Conservation (phyloP, 768 basidiomycete species). For the Rhodotorula graminis region DNA sequence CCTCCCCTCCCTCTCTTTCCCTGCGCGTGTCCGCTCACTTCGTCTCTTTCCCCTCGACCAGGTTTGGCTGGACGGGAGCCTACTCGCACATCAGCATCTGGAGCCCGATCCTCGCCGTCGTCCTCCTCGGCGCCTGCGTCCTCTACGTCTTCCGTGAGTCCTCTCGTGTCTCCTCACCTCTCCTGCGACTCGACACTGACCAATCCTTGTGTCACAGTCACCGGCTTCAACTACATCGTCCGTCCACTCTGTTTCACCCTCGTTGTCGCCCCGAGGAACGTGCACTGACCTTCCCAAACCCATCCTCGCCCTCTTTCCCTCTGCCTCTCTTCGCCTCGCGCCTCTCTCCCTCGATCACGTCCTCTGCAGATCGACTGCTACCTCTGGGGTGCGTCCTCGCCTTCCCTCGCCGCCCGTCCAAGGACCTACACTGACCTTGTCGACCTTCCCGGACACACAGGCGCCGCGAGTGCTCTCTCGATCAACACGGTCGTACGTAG, state of each 20-base stretch:
- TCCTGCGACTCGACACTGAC: too few relatives aligned
- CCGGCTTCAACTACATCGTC: slow-evolving; percentile 39
- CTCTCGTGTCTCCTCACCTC: too few relatives aligned
- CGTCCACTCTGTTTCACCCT: background rate
- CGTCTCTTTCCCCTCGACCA: too few relatives aligned
- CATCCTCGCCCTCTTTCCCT: background rate
- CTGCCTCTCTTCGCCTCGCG: background rate
- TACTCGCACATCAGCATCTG: slow-evolving; percentile 20
- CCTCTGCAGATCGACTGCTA: slow-evolving; percentile 11
- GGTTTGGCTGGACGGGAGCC: slow-evolving; percentile 37
- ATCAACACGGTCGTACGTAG: slow-evolving; percentile 42
- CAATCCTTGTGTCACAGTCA: background rate
- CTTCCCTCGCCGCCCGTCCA: background rate
- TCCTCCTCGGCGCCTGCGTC: slow-evolving; percentile 33
- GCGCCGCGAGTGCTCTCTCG: slow-evolving; percentile 41
- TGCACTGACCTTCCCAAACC: background rate
- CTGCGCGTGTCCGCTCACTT: too few relatives aligned
- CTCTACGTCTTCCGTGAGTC: slow-evolving; percentile 35
- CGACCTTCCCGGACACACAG: background rate
- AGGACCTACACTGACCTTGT: background rate
- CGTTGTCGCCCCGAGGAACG: background rate
- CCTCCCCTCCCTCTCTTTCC: too few relatives aligned
- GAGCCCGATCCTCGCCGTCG: slow-evolving; percentile 32
- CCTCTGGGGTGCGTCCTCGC: background rate
- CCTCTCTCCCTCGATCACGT: background rate